phyloP scores from a whole-genome alignment of 73 alveolate species.

The Tetrahymena elliotti region DNA sequence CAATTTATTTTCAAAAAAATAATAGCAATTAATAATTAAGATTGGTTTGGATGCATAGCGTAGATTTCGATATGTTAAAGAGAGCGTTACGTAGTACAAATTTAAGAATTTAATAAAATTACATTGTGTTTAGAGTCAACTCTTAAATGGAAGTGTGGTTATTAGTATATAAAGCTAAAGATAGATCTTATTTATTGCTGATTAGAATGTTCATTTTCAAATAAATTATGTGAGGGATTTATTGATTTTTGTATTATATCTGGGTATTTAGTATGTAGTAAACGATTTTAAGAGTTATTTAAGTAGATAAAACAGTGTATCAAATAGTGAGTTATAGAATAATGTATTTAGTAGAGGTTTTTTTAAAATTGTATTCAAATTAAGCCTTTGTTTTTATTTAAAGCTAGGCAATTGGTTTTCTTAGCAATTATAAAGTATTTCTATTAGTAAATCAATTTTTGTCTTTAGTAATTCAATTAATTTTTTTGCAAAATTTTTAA shows the following conservation, averaged over 20 bases:
- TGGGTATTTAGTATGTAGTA: too few species aligned
- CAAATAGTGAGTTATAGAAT: not conserved
- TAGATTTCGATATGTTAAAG: too few species aligned
- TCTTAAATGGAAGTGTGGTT: not conserved
- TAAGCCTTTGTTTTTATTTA: not conserved
- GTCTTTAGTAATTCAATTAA: not conserved
- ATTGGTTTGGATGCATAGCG: too few species aligned
- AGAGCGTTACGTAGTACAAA: too few species aligned
- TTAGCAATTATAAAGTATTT: not conserved
- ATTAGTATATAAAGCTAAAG: not conserved
- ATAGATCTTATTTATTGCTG: not conserved
- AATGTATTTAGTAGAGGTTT: not conserved
- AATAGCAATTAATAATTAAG: too few species aligned
- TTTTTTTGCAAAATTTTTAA: not conserved
- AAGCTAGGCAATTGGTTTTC: not conserved
- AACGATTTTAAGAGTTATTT: not conserved
- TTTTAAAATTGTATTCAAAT: too few species aligned
- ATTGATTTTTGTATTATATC: too few species aligned
- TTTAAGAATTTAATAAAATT: too few species aligned
- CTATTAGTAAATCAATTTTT: too few species aligned
- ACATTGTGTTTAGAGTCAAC: not conserved
- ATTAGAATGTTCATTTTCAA: not conserved
- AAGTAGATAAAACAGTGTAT: not conserved
- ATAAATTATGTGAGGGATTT: not conserved
- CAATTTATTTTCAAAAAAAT: too few species aligned